Conservation (phyloP, 1,139 yeast species). For the Wickerhamiella infanticola region DNA sequence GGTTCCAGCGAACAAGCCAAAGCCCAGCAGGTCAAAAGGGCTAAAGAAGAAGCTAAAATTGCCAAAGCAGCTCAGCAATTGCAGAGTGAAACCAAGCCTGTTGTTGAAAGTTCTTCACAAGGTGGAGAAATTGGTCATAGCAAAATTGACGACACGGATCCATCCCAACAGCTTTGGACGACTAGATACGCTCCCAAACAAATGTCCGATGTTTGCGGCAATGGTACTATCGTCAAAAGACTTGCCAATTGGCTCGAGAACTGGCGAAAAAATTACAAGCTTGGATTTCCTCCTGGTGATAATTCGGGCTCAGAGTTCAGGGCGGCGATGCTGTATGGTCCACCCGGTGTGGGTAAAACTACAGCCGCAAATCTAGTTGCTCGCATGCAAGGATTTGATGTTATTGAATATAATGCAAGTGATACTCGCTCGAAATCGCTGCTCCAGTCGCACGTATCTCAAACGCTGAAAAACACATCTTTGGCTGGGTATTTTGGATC, state of each 20-base stretch:
- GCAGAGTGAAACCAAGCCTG: not conserved
- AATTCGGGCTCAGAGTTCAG: slow-evolving; percentile 45
- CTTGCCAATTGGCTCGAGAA: slow-evolving; percentile 58
- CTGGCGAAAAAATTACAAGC: slow-evolving; percentile 50
- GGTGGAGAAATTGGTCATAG: not conserved
- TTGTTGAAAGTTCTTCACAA: slow-evolving; percentile 1
- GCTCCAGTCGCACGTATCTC: slow-evolving; percentile 50
- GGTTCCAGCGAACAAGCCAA: slow-evolving; percentile 71
- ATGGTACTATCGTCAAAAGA: slow-evolving; percentile 56
- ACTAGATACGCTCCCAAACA: slow-evolving; percentile 77
- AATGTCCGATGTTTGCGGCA: slow-evolving; percentile 74
- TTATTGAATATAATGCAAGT: slow-evolving; percentile 83
- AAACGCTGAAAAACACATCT: slow-evolving; percentile 66
- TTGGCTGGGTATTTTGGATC: slow-evolving; percentile 55
- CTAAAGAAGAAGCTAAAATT: slow-evolving; percentile 33
- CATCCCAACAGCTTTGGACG: slow-evolving; percentile 50
- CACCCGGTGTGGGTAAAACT: slow-evolving; percentile 96
- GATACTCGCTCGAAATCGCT: slow-evolving; percentile 79
- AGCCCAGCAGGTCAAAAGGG: slow-evolving; percentile 49
- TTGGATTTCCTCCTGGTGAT: slow-evolving; percentile 42
- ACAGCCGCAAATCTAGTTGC: slow-evolving; percentile 81
- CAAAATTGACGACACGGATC: not conserved
- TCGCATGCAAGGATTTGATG: slow-evolving; percentile 59
- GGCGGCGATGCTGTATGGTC: slow-evolving; percentile 81
- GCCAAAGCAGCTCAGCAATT: slow-evolving; percentile 1